phyloP scores from a whole-genome alignment of 2,329 filamentous ascomycete species.

The Sclerotinia sclerotiorum region DNA sequence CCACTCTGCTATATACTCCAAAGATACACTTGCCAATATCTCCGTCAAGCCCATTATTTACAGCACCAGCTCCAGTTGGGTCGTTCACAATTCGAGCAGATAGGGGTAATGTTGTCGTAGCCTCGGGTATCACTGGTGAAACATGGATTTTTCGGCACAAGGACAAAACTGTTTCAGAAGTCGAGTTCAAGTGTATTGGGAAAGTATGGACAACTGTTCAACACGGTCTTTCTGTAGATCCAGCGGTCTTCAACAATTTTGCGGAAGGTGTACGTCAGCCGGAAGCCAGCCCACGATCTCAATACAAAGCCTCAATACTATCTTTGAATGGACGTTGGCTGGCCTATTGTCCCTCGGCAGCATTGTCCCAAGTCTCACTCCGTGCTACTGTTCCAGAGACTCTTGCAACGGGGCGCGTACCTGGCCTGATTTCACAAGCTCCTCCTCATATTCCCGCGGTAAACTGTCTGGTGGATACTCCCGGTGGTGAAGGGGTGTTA shows the following conservation, averaged over 20 bases:
- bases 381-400: conserved; percentile 64
- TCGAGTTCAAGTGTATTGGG: conserved; percentile 45
- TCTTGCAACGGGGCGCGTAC: conserved; percentile 51
- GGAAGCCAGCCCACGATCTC: conserved; percentile 44
- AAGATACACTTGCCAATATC: conserved; percentile 59
- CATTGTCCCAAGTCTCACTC: conserved; percentile 68
- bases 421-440: conserved; percentile 59
- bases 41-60: conserved; percentile 61
- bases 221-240: conserved; percentile 49
- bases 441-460: conserved; percentile 67
- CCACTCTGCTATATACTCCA: conserved; percentile 71
- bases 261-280: conserved; percentile 41
- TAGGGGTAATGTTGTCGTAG: conserved; percentile 68
- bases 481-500: conserved; percentile 67
- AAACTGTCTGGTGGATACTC: conserved; percentile 70
- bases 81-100: conserved; percentile 73
- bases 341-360: conserved; percentile 70
- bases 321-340: conserved; percentile 73
- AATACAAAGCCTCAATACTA: conserved; percentile 62
- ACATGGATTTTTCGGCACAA: conserved; percentile 70
- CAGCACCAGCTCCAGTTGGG: conserved; percentile 68
- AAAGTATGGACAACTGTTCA: conserved; percentile 93
- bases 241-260: conserved; percentile 27
- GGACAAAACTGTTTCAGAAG: neutral
- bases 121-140: conserved; percentile 82